These are phyloP conservation scores for Cunninghamia lanceolata DNA, from an alignment of 75 land plant species.

Conservation along the genomic window DNA sequence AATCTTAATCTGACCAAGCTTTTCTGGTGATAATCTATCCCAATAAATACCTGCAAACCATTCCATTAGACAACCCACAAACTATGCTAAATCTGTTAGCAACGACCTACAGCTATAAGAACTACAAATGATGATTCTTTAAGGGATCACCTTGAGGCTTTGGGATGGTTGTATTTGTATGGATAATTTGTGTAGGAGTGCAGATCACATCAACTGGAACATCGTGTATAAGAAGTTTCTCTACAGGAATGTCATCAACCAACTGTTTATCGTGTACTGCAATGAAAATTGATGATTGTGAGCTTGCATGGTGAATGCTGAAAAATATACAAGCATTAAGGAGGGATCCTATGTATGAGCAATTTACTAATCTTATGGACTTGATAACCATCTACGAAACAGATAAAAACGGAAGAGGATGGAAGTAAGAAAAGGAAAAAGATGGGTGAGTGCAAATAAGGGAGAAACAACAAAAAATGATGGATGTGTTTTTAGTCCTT, in stretches of 20 bases:
- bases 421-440: background rate
- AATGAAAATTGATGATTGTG: background rate
- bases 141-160: conserved; percentile 75
- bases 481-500: background rate
- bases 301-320: background rate
- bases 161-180: conserved; percentile 81
- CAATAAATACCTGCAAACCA: conserved; percentile 79
- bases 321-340: background rate
- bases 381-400: background rate
- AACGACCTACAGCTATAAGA: background rate
- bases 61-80: background rate
- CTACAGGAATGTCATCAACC: conserved; percentile 90
- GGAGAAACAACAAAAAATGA: background rate
- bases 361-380: background rate
- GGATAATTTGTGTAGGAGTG: conserved; percentile 85
- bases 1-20: conserved; percentile 73
- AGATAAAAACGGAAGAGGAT: background rate
- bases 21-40: conserved; percentile 93
- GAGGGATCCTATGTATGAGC: background rate
- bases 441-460: background rate
- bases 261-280: conserved; percentile 91
- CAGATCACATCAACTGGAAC: conserved; percentile 93
- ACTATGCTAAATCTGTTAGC: background rate
- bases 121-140: background rate
- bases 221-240: conserved; percentile 83